Evolutionary conservation across 1,284 basidiomycete genomes (phyloP), one percentile per base, ranked within the genome.

Genomic region (Fomitiporia mediterranea): DNA sequence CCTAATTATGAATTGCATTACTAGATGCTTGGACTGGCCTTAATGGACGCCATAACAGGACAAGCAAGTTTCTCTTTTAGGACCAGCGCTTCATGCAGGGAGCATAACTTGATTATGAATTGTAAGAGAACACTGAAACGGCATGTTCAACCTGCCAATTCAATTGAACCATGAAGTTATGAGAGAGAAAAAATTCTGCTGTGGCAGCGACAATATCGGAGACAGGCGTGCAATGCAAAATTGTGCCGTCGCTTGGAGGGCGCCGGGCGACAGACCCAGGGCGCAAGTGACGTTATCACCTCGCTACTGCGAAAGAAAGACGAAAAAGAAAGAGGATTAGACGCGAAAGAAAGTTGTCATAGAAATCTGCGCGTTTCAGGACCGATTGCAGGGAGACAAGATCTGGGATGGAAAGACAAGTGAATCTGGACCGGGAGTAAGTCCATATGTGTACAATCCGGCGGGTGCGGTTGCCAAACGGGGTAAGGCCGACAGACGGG

Each of bases 401-500:
- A 34, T 34, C 32, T 34, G 32, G 32, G 13, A 34, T 34, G 13
- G 6, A 30, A 30, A 46, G 44, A 46, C 21, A 19, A 42, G 40
- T 15, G 30, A 46, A 46, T 43, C 40, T 43, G 43, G 23, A 25
- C 44, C 44, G 44, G 44, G 44, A 28, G 21, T 25, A 46, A 46
- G 27, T 46, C n/a, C 23, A 15, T 32, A n/a, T 46, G 25, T 3
- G n/a, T 4, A 28, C 5, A 28, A 28, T 3, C 15, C 11, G 25
- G 11, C 27, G 25, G 44, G 23, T 28, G 25, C 11, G 23, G 30
- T 46, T 15, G 3, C 44, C 44, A 46, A 46, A 46, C 3, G 44
- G 44, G 44, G 44, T 13, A 46, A 46, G 44, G 25, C 44, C 23
- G 44, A 28, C 23, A 28, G 44, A 46, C 4, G 15, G 25, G 17